Evolutionary conservation across 257 asterid species (phyloP).

Genomic region (Solanum arcanum): DNA sequence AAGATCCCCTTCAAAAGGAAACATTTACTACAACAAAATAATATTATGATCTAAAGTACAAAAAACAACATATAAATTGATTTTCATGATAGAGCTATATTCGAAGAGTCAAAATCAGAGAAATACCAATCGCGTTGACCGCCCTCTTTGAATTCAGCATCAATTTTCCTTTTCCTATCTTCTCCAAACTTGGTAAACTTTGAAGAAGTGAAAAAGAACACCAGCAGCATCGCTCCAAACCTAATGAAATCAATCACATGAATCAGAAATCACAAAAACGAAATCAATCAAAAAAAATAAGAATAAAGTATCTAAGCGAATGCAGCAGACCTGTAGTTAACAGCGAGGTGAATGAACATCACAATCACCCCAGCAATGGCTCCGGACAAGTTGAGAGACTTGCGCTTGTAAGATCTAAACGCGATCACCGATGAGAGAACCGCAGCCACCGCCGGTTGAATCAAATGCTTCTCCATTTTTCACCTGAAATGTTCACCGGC

Average conservation of each 20-base stretch:
- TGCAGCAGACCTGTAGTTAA: conserved; percentile 48
- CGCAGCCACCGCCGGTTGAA: conserved; percentile 45
- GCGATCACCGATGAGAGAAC: conserved; percentile 46
- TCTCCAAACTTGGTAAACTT: conserved; percentile 73
- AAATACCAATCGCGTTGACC: conserved; percentile 93
- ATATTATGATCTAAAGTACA: background rate
- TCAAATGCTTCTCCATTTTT: conserved; percentile 28
- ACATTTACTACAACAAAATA: background rate
- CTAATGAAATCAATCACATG: conserved; percentile 15
- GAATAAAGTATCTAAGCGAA: background rate
- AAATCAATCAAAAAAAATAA: background rate
- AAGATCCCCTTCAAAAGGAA: background rate
- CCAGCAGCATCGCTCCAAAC: conserved; percentile 67
- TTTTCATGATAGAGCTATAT: background rate
- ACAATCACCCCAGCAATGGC: conserved; percentile 64
- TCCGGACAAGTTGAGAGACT: conserved; percentile 77
- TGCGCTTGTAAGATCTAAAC: conserved; percentile 46
- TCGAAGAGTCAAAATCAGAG: background rate
- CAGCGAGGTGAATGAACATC: conserved; percentile 67
- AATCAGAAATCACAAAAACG: background rate
- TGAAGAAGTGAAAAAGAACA: conserved; percentile 74
- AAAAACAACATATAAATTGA: background rate
- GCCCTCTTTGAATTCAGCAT: conserved; percentile 89
- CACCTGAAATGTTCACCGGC: background rate
- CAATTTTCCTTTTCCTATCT: conserved; percentile 58